Base-by-base conservation (phyloP, 1,284 basidiomycete genomes). In the Limonomyces culmigenus region DNA sequence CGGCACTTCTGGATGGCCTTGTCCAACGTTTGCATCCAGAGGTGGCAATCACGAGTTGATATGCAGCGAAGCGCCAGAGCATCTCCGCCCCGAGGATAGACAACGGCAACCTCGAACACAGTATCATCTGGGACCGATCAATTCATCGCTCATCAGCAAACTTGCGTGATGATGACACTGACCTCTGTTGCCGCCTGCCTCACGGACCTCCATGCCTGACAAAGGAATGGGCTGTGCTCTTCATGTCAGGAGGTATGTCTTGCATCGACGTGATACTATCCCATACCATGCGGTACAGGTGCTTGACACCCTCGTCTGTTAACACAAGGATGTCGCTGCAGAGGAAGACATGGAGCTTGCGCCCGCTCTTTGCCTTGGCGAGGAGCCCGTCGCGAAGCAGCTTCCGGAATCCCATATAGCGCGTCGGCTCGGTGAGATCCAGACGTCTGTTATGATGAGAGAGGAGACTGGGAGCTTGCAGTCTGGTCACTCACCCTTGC, bases 381-480 rank as follows among this genome's bases (percentile, higher is more conserved):
- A 96, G 53, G 3, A 64, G 39, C 0, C 88, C 89, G 50, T 96
- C 85, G 43, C 76, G 83, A 31, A 96, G 37, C 11, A 97, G 62
- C 42, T 61, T 67, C 16, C 92, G 66, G 6, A 66, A 57, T 1
- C 85, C 88, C 62, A 86, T 75, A 45, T 73, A 67, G 2, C 79
- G 70, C 6, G 89, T 95, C 0, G 84, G 80, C 2, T 79, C 84
- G 0, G 87, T 92, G n/a, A 96, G 60, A 51, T 96, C 88, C 19
- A 95, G 68, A 12, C 79, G 75, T 1, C 84, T 86, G 38, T 3
- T 15, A 21, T 13, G 14, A 19, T 2, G 12, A 14, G 27, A 6
- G 23, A 4, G 19, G 30, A 4, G 41, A 2, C 14, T 14, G 33
- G 11, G 19, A 33, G 12, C 14, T 36, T 19, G 27, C n/a, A 35